Percentiles rank a stretch among this genome's conserved stretches.
Evolutionary conservation across 2,329 filamentous ascomycete genomes (phyloP).

Genomic region (Aspergillus fumigatus): DNA sequence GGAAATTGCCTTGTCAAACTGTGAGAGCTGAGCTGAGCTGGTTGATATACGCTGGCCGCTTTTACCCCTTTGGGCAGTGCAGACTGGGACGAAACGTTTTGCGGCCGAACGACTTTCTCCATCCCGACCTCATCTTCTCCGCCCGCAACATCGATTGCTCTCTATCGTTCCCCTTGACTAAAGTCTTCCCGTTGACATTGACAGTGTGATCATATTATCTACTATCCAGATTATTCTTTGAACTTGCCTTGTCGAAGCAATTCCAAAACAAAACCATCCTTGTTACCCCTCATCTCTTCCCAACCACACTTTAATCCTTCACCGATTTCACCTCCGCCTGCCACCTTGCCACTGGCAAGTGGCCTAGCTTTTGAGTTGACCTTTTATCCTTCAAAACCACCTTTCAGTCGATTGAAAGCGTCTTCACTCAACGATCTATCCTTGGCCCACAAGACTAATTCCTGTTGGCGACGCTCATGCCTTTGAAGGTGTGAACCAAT

Average conservation of each 20-base stretch:
- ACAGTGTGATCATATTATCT: not conserved
- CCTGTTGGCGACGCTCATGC: not conserved
- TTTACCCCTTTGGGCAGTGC: constrained; percentile 15
- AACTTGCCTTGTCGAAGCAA: not conserved
- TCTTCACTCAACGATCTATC: not conserved
- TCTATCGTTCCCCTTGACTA: not conserved
- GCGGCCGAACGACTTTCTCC: not conserved
- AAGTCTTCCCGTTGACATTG: not conserved
- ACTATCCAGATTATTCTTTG: not conserved
- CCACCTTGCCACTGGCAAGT: constrained; percentile 14
- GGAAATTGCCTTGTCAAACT: not conserved
- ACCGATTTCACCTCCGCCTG: constrained; percentile 12
- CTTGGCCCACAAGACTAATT: not conserved
- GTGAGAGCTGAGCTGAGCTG: not conserved
- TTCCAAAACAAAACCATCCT: constrained; percentile 2
- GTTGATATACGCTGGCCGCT: not conserved
- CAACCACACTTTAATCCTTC: constrained; percentile 1
- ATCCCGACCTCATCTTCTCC: not conserved
- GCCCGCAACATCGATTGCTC: not conserved
- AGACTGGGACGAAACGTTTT: constrained; percentile 2
- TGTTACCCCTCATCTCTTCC: not conserved
- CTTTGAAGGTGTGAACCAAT: constrained; percentile 20
- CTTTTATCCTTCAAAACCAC: constrained; percentile 2
- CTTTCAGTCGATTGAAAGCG: not conserved
- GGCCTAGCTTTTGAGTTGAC: constrained; percentile 2